Percentiles rank a stretch among this genome's conserved stretches.
phyloP scores from a whole-genome alignment of 768 basidiomycete species.

The Serendipita sp. region DNA sequence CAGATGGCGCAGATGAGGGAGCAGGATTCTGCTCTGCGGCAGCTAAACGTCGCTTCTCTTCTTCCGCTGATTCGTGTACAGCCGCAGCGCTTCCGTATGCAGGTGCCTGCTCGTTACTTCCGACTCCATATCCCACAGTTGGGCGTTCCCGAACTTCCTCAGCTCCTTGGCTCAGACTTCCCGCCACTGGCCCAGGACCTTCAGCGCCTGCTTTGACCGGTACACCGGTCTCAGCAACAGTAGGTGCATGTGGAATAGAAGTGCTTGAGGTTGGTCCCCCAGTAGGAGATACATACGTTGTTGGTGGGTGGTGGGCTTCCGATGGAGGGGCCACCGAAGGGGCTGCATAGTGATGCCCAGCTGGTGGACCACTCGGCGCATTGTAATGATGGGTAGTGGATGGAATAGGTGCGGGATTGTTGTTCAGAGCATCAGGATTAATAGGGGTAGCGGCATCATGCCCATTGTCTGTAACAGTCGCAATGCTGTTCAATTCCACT shows the following conservation, averaged over 20 bases:
- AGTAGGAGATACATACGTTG: conserved; percentile 9
- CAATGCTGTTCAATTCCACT: conserved; percentile 46
- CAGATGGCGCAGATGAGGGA: background rate
- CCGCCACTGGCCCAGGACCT: conserved; percentile 52
- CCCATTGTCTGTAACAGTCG: conserved; percentile 10
- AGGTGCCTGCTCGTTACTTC: conserved; percentile 3
- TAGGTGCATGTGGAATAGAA: conserved; percentile 27
- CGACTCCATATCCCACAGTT: background rate
- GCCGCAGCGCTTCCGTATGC: background rate
- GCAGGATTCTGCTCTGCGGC: background rate
- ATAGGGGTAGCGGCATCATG: conserved; percentile 9
- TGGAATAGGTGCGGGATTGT: conserved; percentile 20
- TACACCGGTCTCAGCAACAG: conserved; percentile 62
- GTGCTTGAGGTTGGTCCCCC: background rate
- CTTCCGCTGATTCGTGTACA: background rate
- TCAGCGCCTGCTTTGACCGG: conserved; percentile 42
- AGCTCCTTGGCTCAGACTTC: conserved; percentile 28
- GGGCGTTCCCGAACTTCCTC: conserved; percentile 2
- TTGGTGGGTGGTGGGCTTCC: background rate
- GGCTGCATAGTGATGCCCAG: conserved; percentile 4
- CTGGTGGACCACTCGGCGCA: conserved; percentile 28
- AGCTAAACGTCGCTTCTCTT: conserved; percentile 6
- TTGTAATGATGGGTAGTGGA: conserved; percentile 10
- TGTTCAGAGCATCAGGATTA: conserved; percentile 17
- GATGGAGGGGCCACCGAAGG: conserved; percentile 4